Evolutionary conservation across 441 rosid species (phyloP).

Genomic region (Flueggea neowawraea): DNA sequence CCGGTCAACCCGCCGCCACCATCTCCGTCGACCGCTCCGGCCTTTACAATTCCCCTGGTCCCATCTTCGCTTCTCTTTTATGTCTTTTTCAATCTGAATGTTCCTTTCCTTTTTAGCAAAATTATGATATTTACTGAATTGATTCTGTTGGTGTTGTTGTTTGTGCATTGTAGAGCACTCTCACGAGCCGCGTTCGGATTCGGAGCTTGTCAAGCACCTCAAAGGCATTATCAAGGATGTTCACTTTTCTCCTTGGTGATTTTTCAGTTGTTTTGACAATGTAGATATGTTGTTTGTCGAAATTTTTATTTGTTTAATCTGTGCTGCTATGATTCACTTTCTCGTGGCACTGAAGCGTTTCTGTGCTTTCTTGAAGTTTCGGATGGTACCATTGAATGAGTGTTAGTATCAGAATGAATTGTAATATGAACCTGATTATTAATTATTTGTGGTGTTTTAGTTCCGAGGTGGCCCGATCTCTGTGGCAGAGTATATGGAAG

Average conservation of each 20-base stretch:
- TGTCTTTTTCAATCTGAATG: neutral
- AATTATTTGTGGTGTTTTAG: constrained; percentile 31
- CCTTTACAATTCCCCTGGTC: constrained; percentile 58
- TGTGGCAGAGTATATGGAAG: constrained; percentile 95
- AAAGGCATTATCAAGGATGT: constrained; percentile 80
- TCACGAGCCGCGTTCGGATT: constrained; percentile 48
- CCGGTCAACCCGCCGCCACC: constrained; percentile 25
- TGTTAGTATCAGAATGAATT: too few species aligned
- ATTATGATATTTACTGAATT: neutral
- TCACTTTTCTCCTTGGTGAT: neutral
- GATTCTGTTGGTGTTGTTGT: constrained; percentile 2
- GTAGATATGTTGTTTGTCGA: constrained; percentile 11
- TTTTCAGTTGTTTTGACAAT: neutral
- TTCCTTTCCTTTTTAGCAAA: neutral
- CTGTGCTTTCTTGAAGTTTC: neutral
- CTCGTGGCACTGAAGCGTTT: neutral
- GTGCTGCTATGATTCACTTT: neutral
- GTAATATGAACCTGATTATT: neutral
- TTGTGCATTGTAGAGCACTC: constrained; percentile 51
- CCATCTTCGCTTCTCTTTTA: neutral
- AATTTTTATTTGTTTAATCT: constrained; percentile 1
- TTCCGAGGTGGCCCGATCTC: constrained; percentile 96
- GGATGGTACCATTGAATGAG: too few species aligned
- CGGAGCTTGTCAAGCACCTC: constrained; percentile 89
- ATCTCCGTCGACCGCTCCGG: constrained; percentile 78